Evolutionary conservation across 306 rosid species (phyloP).

Genomic region (Biancaea sappan): DNA sequence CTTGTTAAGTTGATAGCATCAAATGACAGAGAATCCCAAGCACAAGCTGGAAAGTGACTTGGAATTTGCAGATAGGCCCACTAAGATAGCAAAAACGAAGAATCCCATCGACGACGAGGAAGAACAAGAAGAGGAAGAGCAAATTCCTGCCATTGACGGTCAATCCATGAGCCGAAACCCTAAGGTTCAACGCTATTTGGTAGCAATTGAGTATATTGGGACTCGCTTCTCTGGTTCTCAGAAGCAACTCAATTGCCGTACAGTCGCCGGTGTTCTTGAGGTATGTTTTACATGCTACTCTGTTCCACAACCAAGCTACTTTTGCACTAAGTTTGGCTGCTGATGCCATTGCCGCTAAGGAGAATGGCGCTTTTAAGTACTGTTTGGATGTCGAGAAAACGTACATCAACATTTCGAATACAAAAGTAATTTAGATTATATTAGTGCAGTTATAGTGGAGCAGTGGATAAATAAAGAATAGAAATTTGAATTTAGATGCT

Average conservation of each 20-base stretch:
- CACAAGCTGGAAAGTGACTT: conserved; percentile 39
- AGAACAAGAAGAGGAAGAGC: conserved; percentile 11
- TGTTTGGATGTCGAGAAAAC: conserved; percentile 6
- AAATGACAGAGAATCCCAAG: conserved; percentile 58
- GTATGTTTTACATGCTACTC: conserved; percentile 27
- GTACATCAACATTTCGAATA: neutral
- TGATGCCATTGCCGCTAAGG: neutral
- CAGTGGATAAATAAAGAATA: neutral
- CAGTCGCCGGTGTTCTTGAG: conserved; percentile 88
- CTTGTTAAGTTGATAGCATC: neutral
- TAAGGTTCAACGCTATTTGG: conserved; percentile 70
- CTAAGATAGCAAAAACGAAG: conserved; percentile 57
- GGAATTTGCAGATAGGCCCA: conserved; percentile 51
- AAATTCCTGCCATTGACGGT: neutral
- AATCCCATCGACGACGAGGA: conserved; percentile 32
- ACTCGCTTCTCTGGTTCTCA: conserved; percentile 90
- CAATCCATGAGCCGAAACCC: conserved; percentile 52
- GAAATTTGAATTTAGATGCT: neutral
- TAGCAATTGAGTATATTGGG: conserved; percentile 87
- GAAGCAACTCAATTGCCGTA: conserved; percentile 75
- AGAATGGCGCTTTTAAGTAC: neutral
- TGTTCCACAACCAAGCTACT: neutral
- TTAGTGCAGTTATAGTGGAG: neutral
- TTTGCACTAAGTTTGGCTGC: neutral
- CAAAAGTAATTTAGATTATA: neutral